Base-by-base conservation (phyloP, 371 early-diverging fungal species). In the Rhizopus arrhizus region DNA sequence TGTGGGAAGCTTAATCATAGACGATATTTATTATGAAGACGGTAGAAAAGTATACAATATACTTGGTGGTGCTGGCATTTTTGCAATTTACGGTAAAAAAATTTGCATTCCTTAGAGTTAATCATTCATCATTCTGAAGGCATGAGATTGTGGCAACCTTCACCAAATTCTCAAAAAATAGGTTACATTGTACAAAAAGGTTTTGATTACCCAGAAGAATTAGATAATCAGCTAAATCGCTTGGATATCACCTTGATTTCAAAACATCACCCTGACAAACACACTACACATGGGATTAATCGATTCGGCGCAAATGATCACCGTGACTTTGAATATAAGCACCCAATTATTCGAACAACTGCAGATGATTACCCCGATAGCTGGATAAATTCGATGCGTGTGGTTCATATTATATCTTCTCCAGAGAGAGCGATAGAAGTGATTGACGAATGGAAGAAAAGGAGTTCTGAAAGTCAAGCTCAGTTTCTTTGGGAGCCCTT, bases 21-120 rank as follows among this genome's bases (percentile, higher is more conserved):
- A 81, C 53, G 77, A 78, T 46, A 78, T 81, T 53, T 42, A 56
- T 10, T 81, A 68, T 56, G 53, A 52, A 22, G 69, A 81, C 68
- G 77, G 77, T 2, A 64, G 58, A 9, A 55, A 65, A 43, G 55
- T 69, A 28, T 41, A 33, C 2, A 43, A 75, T 62, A 59, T 81
- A 10, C 53, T 78, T 13, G 82, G 82, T 16, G 82, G 82, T 15
- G 82, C 68, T 9, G 82, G 82, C 38, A 66, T 78, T 12, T 77
- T 70, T 64, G 79, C 79, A 33, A 73, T 81, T 35, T 78, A 77
- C 47, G 82, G 81, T 81, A 70, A 42, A 12, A 16, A 48, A 43
- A 9, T 46, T 11, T 35, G 4, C 11, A 31, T 12, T 4, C 7
- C n/a, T 46, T 10, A 6, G 3, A 38, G 6, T 10, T 36, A 47